Conservation (phyloP, 108 stramenopile genomes). For the Conticribra guillardii region DNA sequence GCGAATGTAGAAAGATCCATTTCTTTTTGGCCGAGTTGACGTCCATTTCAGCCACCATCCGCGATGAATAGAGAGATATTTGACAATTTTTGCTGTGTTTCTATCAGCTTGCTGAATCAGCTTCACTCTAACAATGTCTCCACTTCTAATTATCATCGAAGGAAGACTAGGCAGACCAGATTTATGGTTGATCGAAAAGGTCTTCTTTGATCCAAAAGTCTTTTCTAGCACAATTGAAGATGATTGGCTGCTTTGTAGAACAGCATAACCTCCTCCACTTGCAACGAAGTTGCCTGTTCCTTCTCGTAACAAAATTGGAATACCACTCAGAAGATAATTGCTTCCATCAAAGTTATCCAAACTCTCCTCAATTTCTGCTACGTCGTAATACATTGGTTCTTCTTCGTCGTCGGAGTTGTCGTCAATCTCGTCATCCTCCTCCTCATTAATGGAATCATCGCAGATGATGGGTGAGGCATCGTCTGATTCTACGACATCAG, state of each 20-base stretch:
- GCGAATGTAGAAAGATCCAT: conserved; percentile 66
- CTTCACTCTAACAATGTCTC: conserved; percentile 83
- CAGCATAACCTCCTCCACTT: conserved; percentile 81
- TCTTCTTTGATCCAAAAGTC: conserved; percentile 27
- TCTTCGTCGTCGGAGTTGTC: conserved; percentile 22
- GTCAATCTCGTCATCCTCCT: conserved; percentile 24
- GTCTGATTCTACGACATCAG: no score
- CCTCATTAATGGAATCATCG: conserved; percentile 15
- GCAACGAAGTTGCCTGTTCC: conserved; percentile 51
- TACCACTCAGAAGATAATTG: conserved; percentile 68
- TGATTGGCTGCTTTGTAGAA: conserved; percentile 62
- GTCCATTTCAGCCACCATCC: conserved; percentile 96
- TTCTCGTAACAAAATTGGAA: conserved; percentile 60
- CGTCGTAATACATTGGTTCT: conserved; percentile 52
- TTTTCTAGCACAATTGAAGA: conserved; percentile 66
- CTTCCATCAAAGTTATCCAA: conserved; percentile 63
- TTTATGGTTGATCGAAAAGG: conserved; percentile 12
- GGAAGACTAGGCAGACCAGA: neutral
- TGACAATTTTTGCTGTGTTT: conserved; percentile 40
- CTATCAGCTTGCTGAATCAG: conserved; percentile 37
- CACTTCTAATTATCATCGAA: conserved; percentile 65
- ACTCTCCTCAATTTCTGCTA: conserved; percentile 10
- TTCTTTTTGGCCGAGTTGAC: conserved; percentile 62
- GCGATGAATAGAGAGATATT: conserved; percentile 81
- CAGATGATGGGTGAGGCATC: no score